Evolutionary conservation across 495 filamentous ascomycete species (phyloP), one percentile per base, ranked within the genome.

Genomic region (Podospora didyma): DNA sequence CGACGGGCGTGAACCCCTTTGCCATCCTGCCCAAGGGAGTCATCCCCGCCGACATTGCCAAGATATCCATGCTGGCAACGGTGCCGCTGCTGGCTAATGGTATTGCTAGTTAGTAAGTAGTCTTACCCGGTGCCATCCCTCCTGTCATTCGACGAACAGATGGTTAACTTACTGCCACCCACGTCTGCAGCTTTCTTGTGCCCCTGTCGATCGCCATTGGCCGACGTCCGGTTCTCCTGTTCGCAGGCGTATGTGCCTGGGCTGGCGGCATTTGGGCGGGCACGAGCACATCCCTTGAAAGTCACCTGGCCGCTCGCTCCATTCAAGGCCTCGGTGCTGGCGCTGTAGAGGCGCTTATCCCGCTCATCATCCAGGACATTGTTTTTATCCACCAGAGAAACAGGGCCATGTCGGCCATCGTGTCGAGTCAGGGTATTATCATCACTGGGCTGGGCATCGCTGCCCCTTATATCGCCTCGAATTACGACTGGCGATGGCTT

Each of bases 331-430:
- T 68, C 12, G 65, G 65, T 39, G 63, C 63, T 16, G 65, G 62
- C 12, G 60, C 63, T 5, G 62, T 63, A 2, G 60, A 68, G 56
- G 63, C 62, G 3, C 62, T 65, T 26, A 63, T 68, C 20, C 65
- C 62, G 20, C 56, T 65, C 17, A 57, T 65, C 28, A 55, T 65
- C 21, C 65, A 65, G 48, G 65, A 68, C 52, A 55, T 65, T 23
- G 58, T 63, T 11, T 68, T 65, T 44, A 61, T 68, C 12, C 62
- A 66, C 48, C 55, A 65, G 52, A 53, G 62, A 28, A 68, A 68
- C 49, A 60, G 50, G 37, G 62, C 62, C 21, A 66, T 65, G 49
- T 53, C 59, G 6, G 55, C 58, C 37, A 51, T 65, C 21, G 55
- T 61, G 50, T 56, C 60, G n/a, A 58, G 56, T 44, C 62, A 65